Evolutionary conservation across 768 basidiomycete genomes (phyloP).

Genomic region (Russula compacta): DNA sequence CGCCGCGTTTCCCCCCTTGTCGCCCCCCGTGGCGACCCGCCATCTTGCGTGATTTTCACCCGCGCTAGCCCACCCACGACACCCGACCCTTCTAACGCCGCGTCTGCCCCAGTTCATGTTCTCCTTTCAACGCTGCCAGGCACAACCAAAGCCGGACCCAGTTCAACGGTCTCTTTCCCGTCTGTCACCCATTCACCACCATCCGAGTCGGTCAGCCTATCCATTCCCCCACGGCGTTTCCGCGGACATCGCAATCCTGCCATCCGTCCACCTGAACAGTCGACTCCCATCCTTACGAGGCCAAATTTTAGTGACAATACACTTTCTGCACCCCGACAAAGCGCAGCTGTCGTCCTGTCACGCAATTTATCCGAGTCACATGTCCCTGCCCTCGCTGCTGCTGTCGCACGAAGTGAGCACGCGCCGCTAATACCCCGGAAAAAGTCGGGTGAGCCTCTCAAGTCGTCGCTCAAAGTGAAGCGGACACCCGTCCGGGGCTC

Average conservation of each 20-base stretch:
- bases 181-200: conserved; percentile 16
- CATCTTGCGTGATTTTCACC: conserved; percentile 10
- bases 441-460: conserved; percentile 90
- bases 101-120: conserved; percentile 18
- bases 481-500: conserved; percentile 39
- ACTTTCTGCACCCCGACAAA: neutral
- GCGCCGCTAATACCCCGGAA: conserved; percentile 50
- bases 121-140: conserved; percentile 22
- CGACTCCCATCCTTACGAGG: conserved; percentile 36
- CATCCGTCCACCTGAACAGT: conserved; percentile 32
- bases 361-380: conserved; percentile 19
- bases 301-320: conserved; percentile 11
- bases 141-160: conserved; percentile 5
- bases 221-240: conserved; percentile 25
- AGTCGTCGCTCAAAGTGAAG: conserved; percentile 77
- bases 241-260: conserved; percentile 23
- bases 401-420: neutral
- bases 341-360: neutral
- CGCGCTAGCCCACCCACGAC: conserved; percentile 13
- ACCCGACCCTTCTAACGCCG: neutral
- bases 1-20: conserved; percentile 15
- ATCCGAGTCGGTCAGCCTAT: conserved; percentile 21
- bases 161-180: conserved; percentile 9
- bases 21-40: conserved; percentile 2
- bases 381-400: conserved; percentile 13